A percentile compares a stretch with the other conserved stretches of the same genome.
Conservation (phyloP, 331 rosid species). For the Cydonia oblonga region DNA sequence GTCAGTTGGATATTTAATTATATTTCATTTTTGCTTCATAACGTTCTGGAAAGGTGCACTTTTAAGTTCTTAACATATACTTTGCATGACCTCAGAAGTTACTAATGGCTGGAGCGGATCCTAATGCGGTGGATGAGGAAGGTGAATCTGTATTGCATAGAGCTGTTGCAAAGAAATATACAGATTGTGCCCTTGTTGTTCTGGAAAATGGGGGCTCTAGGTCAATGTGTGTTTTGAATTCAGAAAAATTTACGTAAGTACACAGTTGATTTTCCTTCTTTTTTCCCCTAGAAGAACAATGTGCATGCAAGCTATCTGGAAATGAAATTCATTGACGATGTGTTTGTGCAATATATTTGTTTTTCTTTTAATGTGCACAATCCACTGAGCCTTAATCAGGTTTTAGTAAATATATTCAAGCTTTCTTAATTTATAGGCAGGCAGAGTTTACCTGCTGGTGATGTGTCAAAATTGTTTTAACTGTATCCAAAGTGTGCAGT, state of each 20-base stretch:
- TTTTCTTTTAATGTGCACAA: not conserved
- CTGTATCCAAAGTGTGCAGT: not conserved
- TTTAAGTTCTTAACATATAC: not conserved
- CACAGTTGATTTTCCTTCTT: conserved; percentile 6
- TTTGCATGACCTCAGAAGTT: conserved; percentile 54
- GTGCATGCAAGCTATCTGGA: not conserved
- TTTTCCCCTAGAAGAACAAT: not conserved
- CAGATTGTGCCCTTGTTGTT: conserved; percentile 89
- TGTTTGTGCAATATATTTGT: not conserved
- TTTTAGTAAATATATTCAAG: not conserved
- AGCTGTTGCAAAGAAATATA: conserved; percentile 81
- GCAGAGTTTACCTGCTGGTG: not conserved
- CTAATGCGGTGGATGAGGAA: conserved; percentile 90
- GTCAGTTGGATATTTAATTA: conserved; percentile 9
- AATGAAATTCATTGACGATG: not conserved
- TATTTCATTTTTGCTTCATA: conserved; percentile 4
- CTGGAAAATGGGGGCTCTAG: conserved; percentile 93
- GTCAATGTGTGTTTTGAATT: conserved; percentile 72
- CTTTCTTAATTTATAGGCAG: not conserved
- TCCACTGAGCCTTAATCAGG: not conserved
- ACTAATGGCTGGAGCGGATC: conserved; percentile 93
- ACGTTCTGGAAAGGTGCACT: conserved; percentile 2
- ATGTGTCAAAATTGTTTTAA: not conserved
- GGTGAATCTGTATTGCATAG: conserved; percentile 94
- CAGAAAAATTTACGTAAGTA: conserved; percentile 84